phyloP scores from a whole-genome alignment of 257 asterid species.

The Penstemon eatonii region DNA sequence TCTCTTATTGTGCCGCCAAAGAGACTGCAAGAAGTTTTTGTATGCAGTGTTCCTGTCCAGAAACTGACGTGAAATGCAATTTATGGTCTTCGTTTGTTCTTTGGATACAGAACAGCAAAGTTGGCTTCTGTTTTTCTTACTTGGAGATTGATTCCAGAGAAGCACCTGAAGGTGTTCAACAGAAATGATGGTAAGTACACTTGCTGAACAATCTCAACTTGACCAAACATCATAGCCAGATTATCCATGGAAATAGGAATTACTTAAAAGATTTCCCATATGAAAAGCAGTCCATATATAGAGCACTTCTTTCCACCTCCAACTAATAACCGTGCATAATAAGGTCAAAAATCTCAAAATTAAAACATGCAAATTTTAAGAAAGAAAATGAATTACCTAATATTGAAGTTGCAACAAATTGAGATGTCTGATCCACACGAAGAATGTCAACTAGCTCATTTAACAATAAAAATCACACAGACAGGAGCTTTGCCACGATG shows the following conservation, averaged over 20 bases:
- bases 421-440: not conserved
- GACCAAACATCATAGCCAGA: not conserved
- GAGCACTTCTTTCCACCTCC: no score
- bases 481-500: not conserved
- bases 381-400: not conserved
- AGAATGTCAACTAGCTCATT: not conserved
- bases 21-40: slow-evolving; percentile 33
- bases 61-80: slow-evolving; percentile 29
- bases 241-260: not conserved
- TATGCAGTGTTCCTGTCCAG: slow-evolving; percentile 25
- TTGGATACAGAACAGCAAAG: slow-evolving; percentile 32
- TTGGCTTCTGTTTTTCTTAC: slow-evolving; percentile 31
- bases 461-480: not conserved
- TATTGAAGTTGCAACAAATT: not conserved
- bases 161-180: slow-evolving; percentile 42
- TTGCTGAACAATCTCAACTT: not conserved
- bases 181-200: not conserved
- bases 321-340: no score
- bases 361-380: no score
- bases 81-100: slow-evolving; percentile 26
- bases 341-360: no score
- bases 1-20: slow-evolving; percentile 40
- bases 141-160: slow-evolving; percentile 34
- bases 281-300: not conserved
- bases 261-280: not conserved